Evolutionary conservation across 129 eudicot species (phyloP).

Genomic region (Saposhnikovia divaricata): DNA sequence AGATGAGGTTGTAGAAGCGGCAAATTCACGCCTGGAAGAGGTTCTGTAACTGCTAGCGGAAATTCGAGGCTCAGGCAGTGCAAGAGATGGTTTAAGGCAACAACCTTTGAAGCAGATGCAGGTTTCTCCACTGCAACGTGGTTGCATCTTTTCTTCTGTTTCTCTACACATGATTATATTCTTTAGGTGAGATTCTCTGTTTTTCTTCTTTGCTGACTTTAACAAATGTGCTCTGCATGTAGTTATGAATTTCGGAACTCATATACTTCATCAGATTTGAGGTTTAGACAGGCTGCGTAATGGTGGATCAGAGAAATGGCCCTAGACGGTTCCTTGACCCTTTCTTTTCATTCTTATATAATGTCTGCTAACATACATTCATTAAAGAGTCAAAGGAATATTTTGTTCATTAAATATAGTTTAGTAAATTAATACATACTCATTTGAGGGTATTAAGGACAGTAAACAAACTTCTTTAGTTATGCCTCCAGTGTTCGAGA

Average conservation of each 20-base stretch:
- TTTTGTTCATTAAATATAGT: not conserved
- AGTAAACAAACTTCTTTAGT: not conserved
- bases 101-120: conserved; percentile 53
- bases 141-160: conserved; percentile 31
- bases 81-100: conserved; percentile 37
- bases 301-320: conserved; percentile 6
- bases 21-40: conserved; percentile 45
- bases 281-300: conserved; percentile 18
- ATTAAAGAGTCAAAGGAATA: not conserved
- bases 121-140: conserved; percentile 50
- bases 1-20: conserved; percentile 39
- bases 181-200: conserved; percentile 9
- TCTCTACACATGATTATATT: conserved; percentile 2
- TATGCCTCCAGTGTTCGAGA: not conserved
- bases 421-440: not conserved
- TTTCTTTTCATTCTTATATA: not conserved
- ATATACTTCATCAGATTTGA: not conserved
- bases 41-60: conserved; percentile 7
- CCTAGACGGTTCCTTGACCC: conserved; percentile 18
- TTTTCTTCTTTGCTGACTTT: conserved; percentile 5
- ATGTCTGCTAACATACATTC: not conserved
- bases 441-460: not conserved
- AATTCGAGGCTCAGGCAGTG: conserved; percentile 26
- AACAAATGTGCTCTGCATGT: conserved; percentile 8
- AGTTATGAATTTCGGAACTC: not conserved